These are phyloP conservation scores for Trichophyton verrucosum DNA, from an alignment of 2,329 filamentous ascomycete species.

Conservation along the genomic window DNA sequence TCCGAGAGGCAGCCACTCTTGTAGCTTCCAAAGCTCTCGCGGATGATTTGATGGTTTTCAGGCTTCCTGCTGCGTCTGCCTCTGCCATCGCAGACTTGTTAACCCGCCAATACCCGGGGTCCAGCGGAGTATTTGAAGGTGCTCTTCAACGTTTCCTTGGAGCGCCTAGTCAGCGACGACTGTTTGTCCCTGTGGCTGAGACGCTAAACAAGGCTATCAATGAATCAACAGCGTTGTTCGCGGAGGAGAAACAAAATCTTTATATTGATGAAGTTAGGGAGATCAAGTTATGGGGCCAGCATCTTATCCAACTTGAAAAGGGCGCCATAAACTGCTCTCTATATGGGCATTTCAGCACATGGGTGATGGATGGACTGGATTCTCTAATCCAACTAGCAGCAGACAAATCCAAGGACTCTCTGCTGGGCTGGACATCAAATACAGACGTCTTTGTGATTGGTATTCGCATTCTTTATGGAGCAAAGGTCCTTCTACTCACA, in stretches of 20 bases:
- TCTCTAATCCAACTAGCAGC: constrained; percentile 20
- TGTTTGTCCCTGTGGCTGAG: constrained; percentile 18
- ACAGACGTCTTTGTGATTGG: constrained; percentile 48
- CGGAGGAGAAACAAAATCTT: constrained; percentile 85
- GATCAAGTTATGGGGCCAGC: constrained; percentile 51
- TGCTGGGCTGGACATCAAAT: constrained; percentile 61
- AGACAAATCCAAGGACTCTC: constrained; percentile 42
- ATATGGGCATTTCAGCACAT: constrained; percentile 18
- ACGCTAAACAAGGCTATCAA: constrained; percentile 25
- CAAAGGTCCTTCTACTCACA: constrained; percentile 22
- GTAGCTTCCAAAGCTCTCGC: constrained; percentile 28
- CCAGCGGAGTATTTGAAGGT: constrained; percentile 23
- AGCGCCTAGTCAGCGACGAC: constrained; percentile 15
- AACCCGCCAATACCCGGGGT: constrained; percentile 22
- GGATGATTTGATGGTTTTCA: constrained; percentile 5
- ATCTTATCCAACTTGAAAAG: constrained; percentile 31
- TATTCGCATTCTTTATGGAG: constrained; percentile 28
- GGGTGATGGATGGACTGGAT: constrained; percentile 24
- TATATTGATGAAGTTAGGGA: constrained; percentile 76
- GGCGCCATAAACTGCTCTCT: constrained; percentile 14
- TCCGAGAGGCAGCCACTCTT: constrained; percentile 51
- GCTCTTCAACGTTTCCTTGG: constrained; percentile 30
- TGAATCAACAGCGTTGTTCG: constrained; percentile 52
- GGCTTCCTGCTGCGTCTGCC: constrained; percentile 39
- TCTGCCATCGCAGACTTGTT: constrained; percentile 29